Conservation (phyloP, 768 basidiomycete species). For the Calvatia gigantea region DNA sequence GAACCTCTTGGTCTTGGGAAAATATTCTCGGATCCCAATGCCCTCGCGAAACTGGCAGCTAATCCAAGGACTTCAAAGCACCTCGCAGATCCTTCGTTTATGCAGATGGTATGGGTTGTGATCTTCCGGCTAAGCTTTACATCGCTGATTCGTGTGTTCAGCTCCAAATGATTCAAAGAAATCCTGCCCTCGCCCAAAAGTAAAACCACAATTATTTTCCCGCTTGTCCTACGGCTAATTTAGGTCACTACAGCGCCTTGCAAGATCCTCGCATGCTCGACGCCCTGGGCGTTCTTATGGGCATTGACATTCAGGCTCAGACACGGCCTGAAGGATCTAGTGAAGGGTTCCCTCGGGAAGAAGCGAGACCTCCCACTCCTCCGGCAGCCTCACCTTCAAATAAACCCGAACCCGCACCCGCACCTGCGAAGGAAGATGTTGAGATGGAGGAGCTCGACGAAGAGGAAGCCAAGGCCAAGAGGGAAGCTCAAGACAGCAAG, state of each 20-base stretch:
- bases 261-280: slow-evolving; percentile 92
- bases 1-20: slow-evolving; percentile 57
- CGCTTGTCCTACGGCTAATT: not conserved
- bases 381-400: slow-evolving; percentile 45
- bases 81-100: slow-evolving; percentile 79
- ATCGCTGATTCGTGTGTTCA: slow-evolving; percentile 23
- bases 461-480: slow-evolving; percentile 71
- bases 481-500: slow-evolving; percentile 78
- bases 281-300: slow-evolving; percentile 90
- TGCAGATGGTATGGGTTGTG: slow-evolving; percentile 52
- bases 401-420: slow-evolving; percentile 32
- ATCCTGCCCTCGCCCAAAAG: slow-evolving; percentile 62
- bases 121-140: slow-evolving; percentile 4
- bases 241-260: slow-evolving; percentile 39
- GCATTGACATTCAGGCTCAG: slow-evolving; percentile 87
- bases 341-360: slow-evolving; percentile 40
- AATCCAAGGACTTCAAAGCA: slow-evolving; percentile 86
- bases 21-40: slow-evolving; percentile 81
- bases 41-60: slow-evolving; percentile 77
- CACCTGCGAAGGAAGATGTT: slow-evolving; percentile 50
- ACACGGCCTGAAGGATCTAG: slow-evolving; percentile 81
- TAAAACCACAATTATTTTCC: slow-evolving; percentile 18
- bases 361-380: slow-evolving; percentile 29
- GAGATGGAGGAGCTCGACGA: slow-evolving; percentile 67
- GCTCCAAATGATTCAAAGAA: slow-evolving; percentile 65